phyloP scores from a whole-genome alignment of 345 rosid genomes.

The Microcos paniculata region DNA sequence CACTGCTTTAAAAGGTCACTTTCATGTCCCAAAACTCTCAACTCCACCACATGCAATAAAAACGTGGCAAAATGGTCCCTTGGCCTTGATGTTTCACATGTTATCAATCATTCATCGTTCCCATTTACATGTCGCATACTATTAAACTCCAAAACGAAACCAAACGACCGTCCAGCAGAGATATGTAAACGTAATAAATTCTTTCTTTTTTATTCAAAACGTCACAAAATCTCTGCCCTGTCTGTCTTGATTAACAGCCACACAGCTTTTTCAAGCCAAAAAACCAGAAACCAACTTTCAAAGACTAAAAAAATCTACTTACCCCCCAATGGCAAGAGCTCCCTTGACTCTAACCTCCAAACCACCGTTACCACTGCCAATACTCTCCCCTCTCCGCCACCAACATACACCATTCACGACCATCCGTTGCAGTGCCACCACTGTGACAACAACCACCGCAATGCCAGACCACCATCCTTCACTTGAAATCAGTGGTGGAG shows the following conservation, averaged over 20 bases:
- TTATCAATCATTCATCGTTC: neutral
- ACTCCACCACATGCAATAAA: neutral
- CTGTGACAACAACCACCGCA: conserved; percentile 22
- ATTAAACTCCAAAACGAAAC: too few relatives aligned
- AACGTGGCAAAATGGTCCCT: neutral
- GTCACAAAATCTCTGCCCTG: neutral
- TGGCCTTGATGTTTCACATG: neutral
- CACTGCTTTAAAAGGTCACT: neutral
- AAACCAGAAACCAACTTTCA: neutral
- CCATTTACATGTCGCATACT: neutral
- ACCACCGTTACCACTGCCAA: conserved; percentile 10
- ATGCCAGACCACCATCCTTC: conserved; percentile 56
- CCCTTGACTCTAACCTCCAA: conserved; percentile 25
- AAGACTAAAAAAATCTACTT: neutral
- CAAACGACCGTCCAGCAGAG: too few relatives aligned
- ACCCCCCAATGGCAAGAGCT: conserved; percentile 27
- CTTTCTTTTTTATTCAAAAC: too few relatives aligned
- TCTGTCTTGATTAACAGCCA: neutral
- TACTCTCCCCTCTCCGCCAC: conserved; percentile 17
- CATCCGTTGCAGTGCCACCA: conserved; percentile 21
- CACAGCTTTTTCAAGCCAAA: neutral
- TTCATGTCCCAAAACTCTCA: neutral
- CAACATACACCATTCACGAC: conserved; percentile 31
- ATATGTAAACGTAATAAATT: too few relatives aligned
- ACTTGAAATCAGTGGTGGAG: conserved; percentile 76